These are phyloP conservation scores for Alternaria viburni DNA, from an alignment of 2,329 filamentous ascomycete genomes.

Conservation along the genomic window DNA sequence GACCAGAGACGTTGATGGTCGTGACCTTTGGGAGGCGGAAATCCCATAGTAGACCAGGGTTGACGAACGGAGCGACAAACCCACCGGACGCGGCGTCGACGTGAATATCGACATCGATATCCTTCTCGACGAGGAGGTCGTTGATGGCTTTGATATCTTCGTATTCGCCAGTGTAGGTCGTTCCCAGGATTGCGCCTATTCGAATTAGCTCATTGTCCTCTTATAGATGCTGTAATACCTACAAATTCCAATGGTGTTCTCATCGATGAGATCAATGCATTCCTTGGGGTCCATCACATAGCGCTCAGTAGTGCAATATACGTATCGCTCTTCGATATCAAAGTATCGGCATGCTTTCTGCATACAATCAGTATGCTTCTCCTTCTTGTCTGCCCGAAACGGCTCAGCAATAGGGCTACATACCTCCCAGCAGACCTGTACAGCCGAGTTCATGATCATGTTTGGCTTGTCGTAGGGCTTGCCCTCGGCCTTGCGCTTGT, in stretches of 20 bases:
- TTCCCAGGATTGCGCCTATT: constrained; percentile 75
- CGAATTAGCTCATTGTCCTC: background rate
- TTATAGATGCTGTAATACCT: background rate
- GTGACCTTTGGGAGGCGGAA: constrained; percentile 88
- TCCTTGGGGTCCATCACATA: constrained; percentile 70
- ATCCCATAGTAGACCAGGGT: constrained; percentile 86
- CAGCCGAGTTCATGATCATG: constrained; percentile 93
- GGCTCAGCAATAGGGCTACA: background rate
- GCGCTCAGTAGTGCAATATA: constrained; percentile 66
- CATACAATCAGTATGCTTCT: background rate
- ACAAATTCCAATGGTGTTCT: constrained; percentile 88
- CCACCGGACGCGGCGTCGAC: constrained; percentile 92
- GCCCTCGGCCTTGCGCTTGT: constrained; percentile 80
- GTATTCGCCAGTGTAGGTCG: constrained; percentile 92
- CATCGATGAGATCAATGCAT: constrained; percentile 66
- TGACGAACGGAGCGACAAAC: constrained; percentile 90
- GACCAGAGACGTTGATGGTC: constrained; percentile 92
- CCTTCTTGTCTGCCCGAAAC: too few species aligned
- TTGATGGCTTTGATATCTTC: constrained; percentile 94
- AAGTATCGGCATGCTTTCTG: constrained; percentile 78
- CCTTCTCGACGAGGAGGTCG: constrained; percentile 76
- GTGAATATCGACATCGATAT: constrained; percentile 85
- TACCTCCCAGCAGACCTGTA: constrained; percentile 92
- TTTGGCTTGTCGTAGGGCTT: constrained; percentile 84
- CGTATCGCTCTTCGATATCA: constrained; percentile 87